These are phyloP conservation scores for Globisporangium cylindrosporum DNA, from an alignment of 352 stramenopile species.

Conservation along the genomic window DNA sequence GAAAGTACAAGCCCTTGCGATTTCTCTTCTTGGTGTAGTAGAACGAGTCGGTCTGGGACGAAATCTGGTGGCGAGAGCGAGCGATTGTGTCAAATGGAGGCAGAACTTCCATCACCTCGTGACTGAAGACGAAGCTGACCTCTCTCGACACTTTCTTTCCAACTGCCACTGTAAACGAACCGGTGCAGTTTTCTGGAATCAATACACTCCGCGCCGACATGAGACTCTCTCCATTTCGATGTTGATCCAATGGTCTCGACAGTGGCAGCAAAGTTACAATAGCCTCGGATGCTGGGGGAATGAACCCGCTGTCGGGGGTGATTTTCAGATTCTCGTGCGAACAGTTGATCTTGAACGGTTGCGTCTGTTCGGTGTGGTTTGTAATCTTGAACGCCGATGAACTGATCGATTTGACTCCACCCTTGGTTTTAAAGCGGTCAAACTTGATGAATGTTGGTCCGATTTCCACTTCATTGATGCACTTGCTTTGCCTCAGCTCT, in stretches of 20 bases:
- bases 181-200: slow-evolving; percentile 48
- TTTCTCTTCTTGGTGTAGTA: slow-evolving; percentile 84
- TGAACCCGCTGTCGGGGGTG: slow-evolving; percentile 32
- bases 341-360: slow-evolving; percentile 54
- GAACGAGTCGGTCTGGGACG: slow-evolving; percentile 76
- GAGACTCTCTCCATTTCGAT: slow-evolving; percentile 8
- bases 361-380: slow-evolving; percentile 50
- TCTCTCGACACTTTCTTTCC: slow-evolving; percentile 49
- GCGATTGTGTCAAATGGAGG: slow-evolving; percentile 62
- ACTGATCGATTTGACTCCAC: slow-evolving; percentile 19
- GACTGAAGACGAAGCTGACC: slow-evolving; percentile 65
- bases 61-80: slow-evolving; percentile 59
- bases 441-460: slow-evolving; percentile 63
- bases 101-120: slow-evolving; percentile 32
- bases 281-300: slow-evolving; percentile 42
- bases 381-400: slow-evolving; percentile 42
- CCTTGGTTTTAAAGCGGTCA: slow-evolving; percentile 28
- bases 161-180: slow-evolving; percentile 56
- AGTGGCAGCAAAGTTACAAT: slow-evolving; percentile 51
- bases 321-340: slow-evolving; percentile 59
- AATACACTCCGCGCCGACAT: slow-evolving; percentile 7
- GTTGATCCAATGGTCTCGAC: slow-evolving; percentile 43
- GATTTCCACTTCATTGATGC: slow-evolving; percentile 48
- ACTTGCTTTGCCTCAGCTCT: slow-evolving; percentile 44
- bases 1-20: slow-evolving; percentile 77